Evolutionary conservation across 164 flowering plant genomes (phyloP).

Genomic region (Vitis amurensis): DNA sequence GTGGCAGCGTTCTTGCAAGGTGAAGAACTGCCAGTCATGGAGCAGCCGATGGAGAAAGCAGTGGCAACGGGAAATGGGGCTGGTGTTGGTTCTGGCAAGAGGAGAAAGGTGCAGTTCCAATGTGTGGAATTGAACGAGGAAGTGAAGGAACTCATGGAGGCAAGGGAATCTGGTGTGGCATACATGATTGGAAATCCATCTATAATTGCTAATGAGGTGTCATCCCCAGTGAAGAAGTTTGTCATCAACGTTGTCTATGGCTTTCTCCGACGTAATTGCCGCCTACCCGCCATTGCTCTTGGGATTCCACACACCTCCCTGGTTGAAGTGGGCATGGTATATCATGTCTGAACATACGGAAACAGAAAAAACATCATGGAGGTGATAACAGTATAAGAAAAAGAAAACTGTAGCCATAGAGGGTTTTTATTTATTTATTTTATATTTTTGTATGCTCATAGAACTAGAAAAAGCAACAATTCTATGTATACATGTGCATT

Average conservation of each 20-base stretch:
- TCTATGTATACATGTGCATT: no score
- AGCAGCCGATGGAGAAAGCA: no score
- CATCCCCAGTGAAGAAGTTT: not conserved
- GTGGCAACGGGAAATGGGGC: no score
- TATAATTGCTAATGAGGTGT: conserved; percentile 2
- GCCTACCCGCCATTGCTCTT: not conserved
- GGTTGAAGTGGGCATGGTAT: conserved; percentile 1
- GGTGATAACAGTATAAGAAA: no score
- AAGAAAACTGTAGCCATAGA: no score
- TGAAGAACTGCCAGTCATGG: no score
- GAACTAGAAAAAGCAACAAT: no score
- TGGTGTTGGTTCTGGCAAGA: no score
- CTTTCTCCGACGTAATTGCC: conserved; percentile 1
- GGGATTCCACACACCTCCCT: not conserved
- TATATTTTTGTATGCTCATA: no score
- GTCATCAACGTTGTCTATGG: not conserved
- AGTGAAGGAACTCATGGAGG: conserved; percentile 6
- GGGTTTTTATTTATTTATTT: no score
- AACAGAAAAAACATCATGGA: no score
- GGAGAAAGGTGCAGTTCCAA: no score
- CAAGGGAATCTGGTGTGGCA: conserved; percentile 1
- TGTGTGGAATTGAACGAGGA: not conserved
- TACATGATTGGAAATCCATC: conserved; percentile 4
- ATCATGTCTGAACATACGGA: not conserved
- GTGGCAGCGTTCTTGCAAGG: not conserved